Conservation (phyloP, 108 stramenopile species). For the Nannochloropsis gaditana region DNA sequence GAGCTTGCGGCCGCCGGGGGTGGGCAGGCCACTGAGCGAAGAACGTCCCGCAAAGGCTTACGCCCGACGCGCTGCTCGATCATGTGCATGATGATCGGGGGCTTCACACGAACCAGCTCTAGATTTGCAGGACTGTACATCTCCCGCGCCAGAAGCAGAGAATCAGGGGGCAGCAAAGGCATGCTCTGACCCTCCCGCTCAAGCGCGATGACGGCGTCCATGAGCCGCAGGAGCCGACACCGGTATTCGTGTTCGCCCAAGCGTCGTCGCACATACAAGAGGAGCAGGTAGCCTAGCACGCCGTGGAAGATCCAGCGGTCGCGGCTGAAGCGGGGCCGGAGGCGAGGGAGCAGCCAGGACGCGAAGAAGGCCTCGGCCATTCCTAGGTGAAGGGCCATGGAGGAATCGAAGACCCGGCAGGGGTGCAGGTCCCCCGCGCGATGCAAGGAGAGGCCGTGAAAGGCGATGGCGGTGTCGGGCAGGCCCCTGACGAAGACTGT, state of each 20-base stretch:
- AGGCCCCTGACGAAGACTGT: slow-evolving; percentile 2
- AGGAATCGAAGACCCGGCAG: not conserved
- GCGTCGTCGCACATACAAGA: not conserved
- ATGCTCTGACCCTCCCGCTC: not conserved
- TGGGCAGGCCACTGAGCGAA: not conserved
- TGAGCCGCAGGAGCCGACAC: not conserved
- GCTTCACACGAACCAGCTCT: not conserved
- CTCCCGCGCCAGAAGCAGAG: not conserved
- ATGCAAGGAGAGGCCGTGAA: slow-evolving; percentile 2
- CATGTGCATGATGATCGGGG: not conserved
- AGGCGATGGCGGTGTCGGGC: not conserved
- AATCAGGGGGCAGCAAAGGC: not conserved
- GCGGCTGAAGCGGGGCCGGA: slow-evolving; percentile 1
- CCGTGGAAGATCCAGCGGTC: slow-evolving; percentile 19
- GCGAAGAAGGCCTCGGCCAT: not conserved
- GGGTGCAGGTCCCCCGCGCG: not conserved
- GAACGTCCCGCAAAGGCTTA: not conserved
- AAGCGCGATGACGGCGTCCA: not conserved
- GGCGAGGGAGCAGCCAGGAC: not conserved
- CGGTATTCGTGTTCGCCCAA: slow-evolving; percentile 9
- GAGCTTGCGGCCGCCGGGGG: not conserved
- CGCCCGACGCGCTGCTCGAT: slow-evolving; percentile 7
- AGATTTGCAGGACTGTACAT: not conserved
- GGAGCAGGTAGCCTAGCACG: not conserved
- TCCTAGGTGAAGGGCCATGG: not conserved